Percentiles rank a stretch among this genome's conserved stretches.
Evolutionary conservation across 2,329 filamentous ascomycete genomes (phyloP).

Genomic region (Sclerotinia trifoliorum): DNA sequence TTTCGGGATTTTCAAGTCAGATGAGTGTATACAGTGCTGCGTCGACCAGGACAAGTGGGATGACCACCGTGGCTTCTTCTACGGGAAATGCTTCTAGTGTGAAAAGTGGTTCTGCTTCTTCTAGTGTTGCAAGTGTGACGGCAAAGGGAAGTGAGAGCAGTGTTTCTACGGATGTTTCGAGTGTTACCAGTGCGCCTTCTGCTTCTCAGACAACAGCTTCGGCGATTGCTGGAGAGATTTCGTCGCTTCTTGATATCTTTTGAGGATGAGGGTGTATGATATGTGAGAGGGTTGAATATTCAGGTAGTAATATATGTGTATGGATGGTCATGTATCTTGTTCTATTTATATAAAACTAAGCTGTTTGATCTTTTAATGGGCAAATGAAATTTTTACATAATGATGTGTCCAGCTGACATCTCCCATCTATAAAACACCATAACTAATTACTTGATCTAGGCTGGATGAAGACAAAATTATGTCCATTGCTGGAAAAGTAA

Average conservation of each 20-base stretch:
- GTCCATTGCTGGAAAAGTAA: no score
- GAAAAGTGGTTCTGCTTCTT: background rate
- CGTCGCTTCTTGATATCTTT: background rate
- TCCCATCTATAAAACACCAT: no score
- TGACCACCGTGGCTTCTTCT: slow-evolving; percentile 8
- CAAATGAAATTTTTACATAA: background rate
- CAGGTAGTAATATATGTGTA: background rate
- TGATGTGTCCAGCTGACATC: no score
- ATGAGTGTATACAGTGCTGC: background rate
- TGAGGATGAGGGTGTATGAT: background rate
- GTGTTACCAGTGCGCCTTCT: background rate
- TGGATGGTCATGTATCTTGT: background rate
- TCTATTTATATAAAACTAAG: background rate
- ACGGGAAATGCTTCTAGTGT: background rate
- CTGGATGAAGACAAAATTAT: no score
- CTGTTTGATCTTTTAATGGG: background rate
- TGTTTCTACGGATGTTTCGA: background rate
- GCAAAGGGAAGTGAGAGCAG: no score
- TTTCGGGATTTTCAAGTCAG: background rate
- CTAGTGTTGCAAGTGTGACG: background rate
- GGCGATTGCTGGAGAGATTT: background rate
- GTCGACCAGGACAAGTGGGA: background rate
- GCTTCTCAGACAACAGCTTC: background rate
- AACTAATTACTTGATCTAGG: no score
- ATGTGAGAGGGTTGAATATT: background rate